Conservation (phyloP, 2,329 filamentous ascomycete genomes). For the Cryphonectria japonica region DNA sequence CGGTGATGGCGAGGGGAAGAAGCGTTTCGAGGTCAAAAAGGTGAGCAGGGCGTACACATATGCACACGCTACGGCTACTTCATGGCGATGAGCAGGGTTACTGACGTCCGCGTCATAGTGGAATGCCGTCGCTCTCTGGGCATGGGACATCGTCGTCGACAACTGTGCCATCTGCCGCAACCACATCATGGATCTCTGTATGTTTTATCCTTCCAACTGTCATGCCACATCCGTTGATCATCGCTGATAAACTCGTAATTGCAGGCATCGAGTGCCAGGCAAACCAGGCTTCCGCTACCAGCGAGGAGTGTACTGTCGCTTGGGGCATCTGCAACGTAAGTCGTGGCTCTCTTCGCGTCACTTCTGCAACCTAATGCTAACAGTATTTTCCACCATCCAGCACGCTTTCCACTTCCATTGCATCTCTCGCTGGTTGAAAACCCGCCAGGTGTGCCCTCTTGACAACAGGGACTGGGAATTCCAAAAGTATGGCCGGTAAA, state of each 20-base stretch:
- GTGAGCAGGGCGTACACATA: slow-evolving; percentile 49
- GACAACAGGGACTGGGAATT: slow-evolving; percentile 99
- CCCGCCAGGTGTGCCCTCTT: slow-evolving; percentile 95
- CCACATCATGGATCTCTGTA: slow-evolving; percentile 99
- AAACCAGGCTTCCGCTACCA: slow-evolving; percentile 95
- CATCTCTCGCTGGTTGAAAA: slow-evolving; percentile 98
- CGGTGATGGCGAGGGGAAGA: slow-evolving; percentile 69
- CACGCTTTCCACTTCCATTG: slow-evolving; percentile 99
- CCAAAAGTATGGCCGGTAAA: slow-evolving; percentile 87
- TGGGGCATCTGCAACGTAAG: slow-evolving; percentile 99
- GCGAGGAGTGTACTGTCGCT: slow-evolving; percentile 96
- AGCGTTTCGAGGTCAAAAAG: slow-evolving; percentile 99
- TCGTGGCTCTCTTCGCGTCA: slow-evolving; percentile 32
- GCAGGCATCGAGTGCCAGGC: slow-evolving; percentile 96
- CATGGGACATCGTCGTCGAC: slow-evolving; percentile 99
- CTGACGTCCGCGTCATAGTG: slow-evolving; percentile 61
- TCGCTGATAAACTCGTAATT: slow-evolving; percentile 9
- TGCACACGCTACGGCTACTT: not conserved
- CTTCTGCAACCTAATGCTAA: slow-evolving; percentile 39
- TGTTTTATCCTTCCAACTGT: slow-evolving; percentile 37
- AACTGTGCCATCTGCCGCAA: slow-evolving; percentile 99
- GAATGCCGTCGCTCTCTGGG: slow-evolving; percentile 98
- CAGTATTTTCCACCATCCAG: slow-evolving; percentile 51
- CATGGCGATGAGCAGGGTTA: slow-evolving; percentile 15
- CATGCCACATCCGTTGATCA: not conserved